Evolutionary conservation across 768 basidiomycete genomes (phyloP), one percentile per base, ranked within the genome.

Genomic region (Mycena latifolia): DNA sequence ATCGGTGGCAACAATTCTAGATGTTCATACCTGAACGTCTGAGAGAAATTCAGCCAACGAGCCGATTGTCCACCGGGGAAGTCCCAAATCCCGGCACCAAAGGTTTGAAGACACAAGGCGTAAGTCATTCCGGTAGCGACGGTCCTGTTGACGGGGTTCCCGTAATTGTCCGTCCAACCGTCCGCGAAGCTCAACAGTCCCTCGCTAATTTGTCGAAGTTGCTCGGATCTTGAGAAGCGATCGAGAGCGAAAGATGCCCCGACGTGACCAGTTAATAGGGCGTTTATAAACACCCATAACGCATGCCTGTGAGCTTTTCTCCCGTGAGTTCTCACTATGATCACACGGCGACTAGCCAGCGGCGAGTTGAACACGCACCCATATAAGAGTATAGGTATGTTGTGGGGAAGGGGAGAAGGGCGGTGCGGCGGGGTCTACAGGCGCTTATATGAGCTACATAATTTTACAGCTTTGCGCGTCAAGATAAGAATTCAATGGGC

Each of bases 51-150:
- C 20, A 43, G 10, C 41, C 41, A 43, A 17, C 20, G 41, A 7
- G 6, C 41, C 4, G 41, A n/a, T 20, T 43, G 18, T n/a, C 41
- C 41, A n/a, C 41, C 41, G n/a, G n/a, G 7, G 5, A 12, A 2
- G 18, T n/a, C 41, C 41, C 41, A 43, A 5, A 43, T n/a, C 3
- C 41, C 41, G 1, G 20, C 12, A n/a, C 41, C 20, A n/a, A 17
- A 43, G 5, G 41, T 43, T 43, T 20, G 14, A 0, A 55, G 6
- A 39, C 41, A 55, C 28, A 55, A 37, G 15, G 2, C 55, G 28
- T 55, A 55, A 7, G 25, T 45, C 55, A 55, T 55, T 18, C 27
- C 55, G 5, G 55, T 55, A 4, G 55, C 55, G 25, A 20, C 41
- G 18, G 7, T 14, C 0, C 43, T 55, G 55, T 20, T 45, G 41